These are phyloP conservation scores for Carpinus fangiana DNA, from an alignment of 306 rosid species.

Conservation along the genomic window DNA sequence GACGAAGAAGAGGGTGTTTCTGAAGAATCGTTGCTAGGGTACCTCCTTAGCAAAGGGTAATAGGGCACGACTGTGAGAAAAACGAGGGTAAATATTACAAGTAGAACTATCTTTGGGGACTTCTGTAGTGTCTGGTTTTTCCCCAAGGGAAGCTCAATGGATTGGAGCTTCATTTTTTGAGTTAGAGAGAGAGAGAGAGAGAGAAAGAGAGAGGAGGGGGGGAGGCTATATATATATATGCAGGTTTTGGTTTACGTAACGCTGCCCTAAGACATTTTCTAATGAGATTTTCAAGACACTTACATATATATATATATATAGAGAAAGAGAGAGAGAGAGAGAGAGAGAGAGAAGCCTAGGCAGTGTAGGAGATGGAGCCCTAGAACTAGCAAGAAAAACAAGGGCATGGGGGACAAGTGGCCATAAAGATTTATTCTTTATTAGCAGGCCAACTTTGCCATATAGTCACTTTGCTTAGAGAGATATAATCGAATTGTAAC, in stretches of 20 bases:
- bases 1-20: slow-evolving; percentile 6
- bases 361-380: slow-evolving; percentile 16
- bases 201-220: slow-evolving; percentile 2
- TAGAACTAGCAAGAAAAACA: slow-evolving; percentile 25
- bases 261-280: not conserved
- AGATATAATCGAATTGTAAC: slow-evolving; percentile 47
- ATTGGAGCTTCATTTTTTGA: slow-evolving; percentile 55
- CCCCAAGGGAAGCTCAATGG: slow-evolving; percentile 48
- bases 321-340: too few relatives aligned
- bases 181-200: slow-evolving; percentile 21
- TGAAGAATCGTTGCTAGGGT: slow-evolving; percentile 18
- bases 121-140: slow-evolving; percentile 42
- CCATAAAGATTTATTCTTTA: slow-evolving; percentile 72
- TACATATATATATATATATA: too few relatives aligned
- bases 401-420: slow-evolving; percentile 33
- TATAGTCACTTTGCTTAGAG: slow-evolving; percentile 46
- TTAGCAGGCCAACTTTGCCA: slow-evolving; percentile 46
- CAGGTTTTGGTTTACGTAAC: not conserved
- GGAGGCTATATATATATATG: too few relatives aligned
- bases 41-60: slow-evolving; percentile 40
- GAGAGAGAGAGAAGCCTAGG: too few relatives aligned
- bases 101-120: slow-evolving; percentile 48
- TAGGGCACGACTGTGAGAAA: slow-evolving; percentile 50
- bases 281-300: not conserved
- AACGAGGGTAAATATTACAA: slow-evolving; percentile 50